Base-by-base conservation (phyloP, 805 yeast species). In the Zygoascus biomembranicola region DNA sequence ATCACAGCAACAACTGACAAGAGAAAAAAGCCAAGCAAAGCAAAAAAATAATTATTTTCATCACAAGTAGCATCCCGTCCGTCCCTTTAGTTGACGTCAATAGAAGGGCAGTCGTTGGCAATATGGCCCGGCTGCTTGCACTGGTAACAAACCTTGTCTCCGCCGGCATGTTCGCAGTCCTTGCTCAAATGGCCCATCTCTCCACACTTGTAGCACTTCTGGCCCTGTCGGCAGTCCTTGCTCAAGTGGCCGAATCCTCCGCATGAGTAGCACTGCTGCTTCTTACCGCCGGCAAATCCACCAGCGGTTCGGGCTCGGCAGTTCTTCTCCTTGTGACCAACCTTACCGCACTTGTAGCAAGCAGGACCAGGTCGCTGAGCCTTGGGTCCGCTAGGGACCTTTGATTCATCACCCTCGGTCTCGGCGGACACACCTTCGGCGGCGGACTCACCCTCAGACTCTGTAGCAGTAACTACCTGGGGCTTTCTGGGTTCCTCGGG, bases 121-220 rank as follows among this genome's bases (percentile, higher is more conserved):
- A 90, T 84, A 75, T 90, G 97, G 61, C 97, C 97, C 52, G 86
- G 70, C 67, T 80, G 76, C 64, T 85, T 85, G 73, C 90, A 84
- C 70, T 75, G 78, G 80, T 83, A 84, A 73, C 90, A 84, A 57
- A 83, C 76, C 70, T 81, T 82, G 59, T 77, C 69, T 57, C 70
- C 76, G 60, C 78, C 56, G 26, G 52, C 78, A 65, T 78, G 77
- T 19, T 39, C 45, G 73, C 97, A 89, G 61, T 86, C 95, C 71
- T 82, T 87, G 58, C 94, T 82, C 64, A 90, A 84, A 66, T 90
- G 97, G 57, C 97, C 97, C 56, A 85, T 79, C 69, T 85, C 88
- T 65, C 95, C 95, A 74, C 97, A 90, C 72, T 85, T 85, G 84
- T 86, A 90, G 74, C 97, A 90, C 73, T 89, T 94, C 73, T 89